Evolutionary conservation across 2,329 filamentous ascomycete genomes (phyloP), one percentile per base, ranked within the genome.

Genomic region (Monosporascus sp.): DNA sequence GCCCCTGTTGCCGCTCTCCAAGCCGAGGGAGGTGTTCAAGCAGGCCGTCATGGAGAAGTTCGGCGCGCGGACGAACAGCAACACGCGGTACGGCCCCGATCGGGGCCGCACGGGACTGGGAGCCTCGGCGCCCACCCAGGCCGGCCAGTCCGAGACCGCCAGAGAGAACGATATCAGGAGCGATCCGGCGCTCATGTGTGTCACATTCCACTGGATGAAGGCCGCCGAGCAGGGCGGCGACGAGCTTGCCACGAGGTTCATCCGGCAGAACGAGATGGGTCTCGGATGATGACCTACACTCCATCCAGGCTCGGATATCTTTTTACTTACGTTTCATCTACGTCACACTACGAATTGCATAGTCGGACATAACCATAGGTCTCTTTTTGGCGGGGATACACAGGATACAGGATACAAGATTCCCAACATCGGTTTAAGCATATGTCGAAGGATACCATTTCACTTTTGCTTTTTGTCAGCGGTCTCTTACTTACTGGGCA

Each of bases 201-300:
- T 96, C 53, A 93, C 93, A 9, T 85, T 95, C 71, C 93, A 97
- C 75, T 97, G 93, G 92, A 97, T 97, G 91, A 90, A 93, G 73
- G 78, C 89, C 59, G 91, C 89, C 38, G 88, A 90, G 62, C 81
- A 82, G 51, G 91, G 91, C n/a, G 91, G 91, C 1, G 93, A 97
- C 68, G 82, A 88, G 65, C 75, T 96, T 60, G 93, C 93, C 20
- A 86, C 84, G 66, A 88, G 86, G 68, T 92, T 93, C 71, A 74
- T 97, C 69, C 81, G 86, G 58, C 89, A 95, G 72, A 76, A 78
- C 58, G 76, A 77, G 62, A 68, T 69, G 56, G 55, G 62, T 39
- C 49, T 60, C 39, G 60, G 52, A 54, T 62, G 53, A 61, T 54
- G 46, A 51, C 50, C 41, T 39, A 14, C n/a, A 20, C 39, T 42